These are phyloP conservation scores for Pistacia atlantica DNA, from an alignment of 345 rosid species.

Conservation along the genomic window DNA sequence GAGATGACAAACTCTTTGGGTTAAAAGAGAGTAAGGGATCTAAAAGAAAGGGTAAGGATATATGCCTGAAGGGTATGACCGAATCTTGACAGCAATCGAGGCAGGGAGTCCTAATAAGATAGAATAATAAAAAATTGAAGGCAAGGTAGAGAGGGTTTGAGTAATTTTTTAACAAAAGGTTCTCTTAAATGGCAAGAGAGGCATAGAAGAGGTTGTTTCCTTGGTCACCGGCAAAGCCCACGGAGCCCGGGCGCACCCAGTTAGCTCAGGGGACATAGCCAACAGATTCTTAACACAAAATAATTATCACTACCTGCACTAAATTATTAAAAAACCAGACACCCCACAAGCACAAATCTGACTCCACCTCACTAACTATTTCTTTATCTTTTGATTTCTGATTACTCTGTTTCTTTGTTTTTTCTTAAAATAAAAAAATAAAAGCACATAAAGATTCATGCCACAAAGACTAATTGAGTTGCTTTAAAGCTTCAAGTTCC, in stretches of 20 bases:
- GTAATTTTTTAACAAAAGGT: slow-evolving; percentile 41
- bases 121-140: slow-evolving; percentile 24
- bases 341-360: slow-evolving; percentile 53
- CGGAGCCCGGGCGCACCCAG: slow-evolving; percentile 50
- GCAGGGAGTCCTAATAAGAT: slow-evolving; percentile 40
- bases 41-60: slow-evolving; percentile 40
- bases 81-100: slow-evolving; percentile 63
- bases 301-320: slow-evolving; percentile 28
- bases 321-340: slow-evolving; percentile 45
- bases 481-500: slow-evolving; percentile 59
- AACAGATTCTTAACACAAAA: slow-evolving; percentile 44
- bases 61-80: slow-evolving; percentile 37
- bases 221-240: slow-evolving; percentile 64
- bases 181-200: slow-evolving; percentile 55
- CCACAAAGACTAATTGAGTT: slow-evolving; percentile 27
- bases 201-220: slow-evolving; percentile 55
- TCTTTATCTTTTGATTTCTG: slow-evolving; percentile 33
- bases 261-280: slow-evolving; percentile 60
- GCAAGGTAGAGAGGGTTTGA: slow-evolving; percentile 28
- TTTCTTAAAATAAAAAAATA: slow-evolving; percentile 14
- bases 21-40: slow-evolving; percentile 52
- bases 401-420: slow-evolving; percentile 33
- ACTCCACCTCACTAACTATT: slow-evolving; percentile 44
- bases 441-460: slow-evolving; percentile 30
- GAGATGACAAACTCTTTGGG: slow-evolving; percentile 44